These are phyloP conservation scores for Cytospora paraplurivora DNA, from an alignment of 2,329 filamentous ascomycete species.

Conservation along the genomic window DNA sequence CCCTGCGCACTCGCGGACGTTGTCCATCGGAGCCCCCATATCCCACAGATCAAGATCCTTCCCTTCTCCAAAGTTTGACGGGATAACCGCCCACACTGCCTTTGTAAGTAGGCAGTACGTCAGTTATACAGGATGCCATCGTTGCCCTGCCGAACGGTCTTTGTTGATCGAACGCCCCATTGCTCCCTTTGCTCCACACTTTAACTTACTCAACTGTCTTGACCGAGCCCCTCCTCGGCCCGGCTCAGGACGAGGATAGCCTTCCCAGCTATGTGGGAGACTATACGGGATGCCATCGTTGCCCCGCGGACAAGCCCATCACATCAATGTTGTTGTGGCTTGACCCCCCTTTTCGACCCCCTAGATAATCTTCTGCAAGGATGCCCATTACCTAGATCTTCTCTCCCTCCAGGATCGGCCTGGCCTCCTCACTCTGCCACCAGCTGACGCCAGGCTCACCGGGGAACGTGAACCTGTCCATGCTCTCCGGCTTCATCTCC, in stretches of 20 bases:
- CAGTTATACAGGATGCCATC: conserved; percentile 36
- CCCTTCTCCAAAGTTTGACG: conserved; percentile 11
- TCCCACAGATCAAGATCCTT: conserved; percentile 3
- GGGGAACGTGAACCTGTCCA: conserved; percentile 77
- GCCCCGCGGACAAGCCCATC: conserved; percentile 36
- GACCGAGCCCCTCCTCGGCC: conserved; percentile 15
- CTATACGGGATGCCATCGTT: conserved; percentile 40
- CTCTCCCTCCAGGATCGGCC: conserved; percentile 66
- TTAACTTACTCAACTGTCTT: not conserved
- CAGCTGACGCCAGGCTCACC: conserved; percentile 78
- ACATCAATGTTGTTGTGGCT: conserved; percentile 12
- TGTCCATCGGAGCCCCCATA: conserved; percentile 29
- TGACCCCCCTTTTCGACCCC: conserved; percentile 24
- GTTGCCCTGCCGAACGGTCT: conserved; percentile 35
- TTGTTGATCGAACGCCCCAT: conserved; percentile 30
- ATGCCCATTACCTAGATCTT: conserved; percentile 47
- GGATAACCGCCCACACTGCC: conserved; percentile 19
- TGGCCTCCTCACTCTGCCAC: conserved; percentile 84
- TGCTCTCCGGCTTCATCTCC: conserved; percentile 88
- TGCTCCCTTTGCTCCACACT: not conserved
- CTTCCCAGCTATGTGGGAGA: not conserved
- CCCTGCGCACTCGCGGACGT: conserved; percentile 30
- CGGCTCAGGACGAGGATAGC: conserved; percentile 29
- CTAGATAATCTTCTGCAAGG: not conserved
- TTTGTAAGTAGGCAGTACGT: not conserved